Evolutionary conservation across 345 rosid genomes (phyloP), one percentile per base, ranked within the genome.

Genomic region (Geranium brycei): DNA sequence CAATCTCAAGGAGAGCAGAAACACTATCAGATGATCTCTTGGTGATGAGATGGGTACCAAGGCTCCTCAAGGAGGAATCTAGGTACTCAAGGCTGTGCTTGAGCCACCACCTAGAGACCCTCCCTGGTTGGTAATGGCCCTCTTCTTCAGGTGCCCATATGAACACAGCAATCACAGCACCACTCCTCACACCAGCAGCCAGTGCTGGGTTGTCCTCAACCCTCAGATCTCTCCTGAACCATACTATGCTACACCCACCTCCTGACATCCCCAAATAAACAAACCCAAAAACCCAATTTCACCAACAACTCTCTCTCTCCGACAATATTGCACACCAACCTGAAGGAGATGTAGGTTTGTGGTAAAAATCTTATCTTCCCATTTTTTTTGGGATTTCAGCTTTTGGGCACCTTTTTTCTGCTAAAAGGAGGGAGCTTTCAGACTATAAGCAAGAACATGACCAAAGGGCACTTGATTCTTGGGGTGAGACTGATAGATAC

Each of bases 81-180:
- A 93, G 91, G 72, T 89, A 85, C 71, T 87, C 84, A 75, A 93
- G 81, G 72, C 99, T 93, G 32, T 93, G 81, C 82, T 93, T 93
- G 58, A 93, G 87, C 99, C 97, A 93, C 99, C 99, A 93, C 76
- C 97, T 83, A 7, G 99, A 93, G 15, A 93, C 99, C 71, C 99
- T 87, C 51, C 99, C 97, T 31, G 99, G 99, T 40, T 82, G 69
- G 68, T 28, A 93, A 64, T 80, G 76, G 41, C 97, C 99, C 74
- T 93, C 99, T 75, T 93, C 99, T 69, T 89, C 99, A 41, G 97
- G 96, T 31, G 97, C 89, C 97, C 97, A 92, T 31, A 92, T 69
- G 70, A 86, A 92, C 5, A 92, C 77, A 3, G 95, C 87, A 62
- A 87, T 66, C 63, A 89, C 89, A 66, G 93, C 79, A 40, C 99